Evolutionary conservation across 192 early-diverging fungal genomes (phyloP), one percentile per base, ranked within the genome.

Genomic region (Backusella tarrabulga): DNA sequence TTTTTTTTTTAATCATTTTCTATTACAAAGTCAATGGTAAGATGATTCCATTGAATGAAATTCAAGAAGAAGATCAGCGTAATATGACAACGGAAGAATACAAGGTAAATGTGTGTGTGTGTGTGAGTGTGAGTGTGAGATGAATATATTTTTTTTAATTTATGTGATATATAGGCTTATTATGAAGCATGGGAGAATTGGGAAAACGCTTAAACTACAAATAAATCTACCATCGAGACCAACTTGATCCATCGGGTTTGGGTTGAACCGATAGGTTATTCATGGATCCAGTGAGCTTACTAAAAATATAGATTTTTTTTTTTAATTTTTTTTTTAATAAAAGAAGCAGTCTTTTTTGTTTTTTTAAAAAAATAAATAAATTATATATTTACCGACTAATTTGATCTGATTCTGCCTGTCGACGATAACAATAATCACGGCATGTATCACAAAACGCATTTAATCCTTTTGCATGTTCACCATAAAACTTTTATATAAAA

Each of bases 391-490:
- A 88, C 87, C 73, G 79, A 38, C 83, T 34, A 34, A 83, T 78
- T 17, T 92, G 86, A 72, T 88, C 76, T 3, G 91, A 89, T 72
- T 96, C 93, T 68, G 92, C 75, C 52, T 90, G 83, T 38, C 94
- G 77, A 0, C 90, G 87, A 79, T 90, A 86, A n/a, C 85, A 89
- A 83, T 90, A 95, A 77, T 96, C 93, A 66, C 83, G 69, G 78
- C 90, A 92, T 36, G 88, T 91, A 32, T 88, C 84, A 67, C 83
- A 80, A 66, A 95, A 87, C 74, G 84, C 86, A 17, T 81, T 72
- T 73, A 96, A 54, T 63, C 91, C 90, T 19, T 86, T 80, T 68
- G 91, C 91, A 73, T 93, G 88, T 56, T 91, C 88, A 17, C 79
- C 84, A 74, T 93, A 95, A 79, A 94, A 95, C 83, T 91, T 77